Base-by-base conservation (phyloP, 768 basidiomycete genomes). In the Rhizopogon vinicolor region DNA sequence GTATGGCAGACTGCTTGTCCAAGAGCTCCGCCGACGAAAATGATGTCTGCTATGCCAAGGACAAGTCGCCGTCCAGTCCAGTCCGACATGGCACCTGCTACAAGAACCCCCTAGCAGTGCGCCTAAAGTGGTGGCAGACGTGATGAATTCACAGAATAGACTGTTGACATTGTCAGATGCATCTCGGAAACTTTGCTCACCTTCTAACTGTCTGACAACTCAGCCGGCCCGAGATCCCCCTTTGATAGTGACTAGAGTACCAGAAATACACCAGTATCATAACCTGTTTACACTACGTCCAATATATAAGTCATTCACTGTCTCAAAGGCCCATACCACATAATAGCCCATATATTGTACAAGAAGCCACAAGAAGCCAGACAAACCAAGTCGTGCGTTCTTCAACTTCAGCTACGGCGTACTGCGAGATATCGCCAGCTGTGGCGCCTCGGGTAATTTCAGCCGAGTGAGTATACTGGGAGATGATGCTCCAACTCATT, bases 251-350 rank as follows among this genome's bases (percentile, higher is more conserved):
- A 90, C 86, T 35, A 91, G 75, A n/a, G 89, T 86, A 28, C 89
- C 89, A 53, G 87, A 89, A 19, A 91, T 86, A 88, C 84, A 43
- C 88, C 88, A 9, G 89, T 91, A 64, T 91, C 89, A 62, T 91
- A 91, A 25, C 89, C 87, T 89, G 56, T 16, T 25, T 45, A 48
- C 3, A 35, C 49, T 46, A 37, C 33, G 44, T 29, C 7, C 1
- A 9, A 5, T 25, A 25, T 3, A 25, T 65, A 28, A 65, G 33
- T 2, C 9, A 22, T 37, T 5, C 37, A 44, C 22, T 43, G n/a
- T 41, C 16, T 22, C 3, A 7, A 35, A 54, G 43, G 45, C 29
- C 58, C 84, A 29, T 52, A 87, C 88, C 89, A 56, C 90, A 91
- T 7, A 90, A 75, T 22, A 89, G 67, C 16, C 87, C 89, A 12